Conservation (phyloP, 495 filamentous ascomycete genomes). For the Penicillium turbatum region DNA sequence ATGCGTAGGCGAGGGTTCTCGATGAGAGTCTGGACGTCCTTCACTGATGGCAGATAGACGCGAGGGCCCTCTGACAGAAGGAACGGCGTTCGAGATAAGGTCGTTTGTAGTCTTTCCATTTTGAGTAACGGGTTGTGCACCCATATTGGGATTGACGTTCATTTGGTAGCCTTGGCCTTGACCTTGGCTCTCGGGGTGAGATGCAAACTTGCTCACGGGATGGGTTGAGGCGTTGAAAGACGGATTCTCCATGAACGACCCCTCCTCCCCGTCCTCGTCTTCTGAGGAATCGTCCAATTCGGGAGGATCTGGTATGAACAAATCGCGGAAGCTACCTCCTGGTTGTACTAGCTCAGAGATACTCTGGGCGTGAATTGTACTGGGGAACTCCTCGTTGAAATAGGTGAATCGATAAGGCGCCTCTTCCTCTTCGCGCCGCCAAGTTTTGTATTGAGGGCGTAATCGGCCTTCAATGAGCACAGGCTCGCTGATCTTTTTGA, state of each 20-base stretch:
- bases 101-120: slow-evolving; percentile 19
- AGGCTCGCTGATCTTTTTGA: slow-evolving; percentile 90
- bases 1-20: slow-evolving; percentile 21
- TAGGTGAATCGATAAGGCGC: slow-evolving; percentile 94
- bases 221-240: slow-evolving; percentile 6
- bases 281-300: slow-evolving; percentile 60
- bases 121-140: neutral
- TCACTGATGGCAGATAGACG: slow-evolving; percentile 36
- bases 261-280: slow-evolving; percentile 53
- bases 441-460: slow-evolving; percentile 70
- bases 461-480: slow-evolving; percentile 84
- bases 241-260: slow-evolving; percentile 9
- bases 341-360: slow-evolving; percentile 88
- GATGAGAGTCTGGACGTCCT: slow-evolving; percentile 26
- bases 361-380: slow-evolving; percentile 90
- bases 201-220: neutral
- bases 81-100: slow-evolving; percentile 27
- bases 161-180: slow-evolving; percentile 9
- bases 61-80: slow-evolving; percentile 24
- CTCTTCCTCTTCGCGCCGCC: slow-evolving; percentile 87
- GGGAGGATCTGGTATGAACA: slow-evolving; percentile 75
- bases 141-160: neutral
- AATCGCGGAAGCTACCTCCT: slow-evolving; percentile 73
- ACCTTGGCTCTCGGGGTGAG: neutral
- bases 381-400: slow-evolving; percentile 93